Percentiles rank a stretch among this genome's conserved stretches.
Evolutionary conservation across 2,329 filamentous ascomycete genomes (phyloP).

Genomic region (Aspergillus ochraceoroseus): DNA sequence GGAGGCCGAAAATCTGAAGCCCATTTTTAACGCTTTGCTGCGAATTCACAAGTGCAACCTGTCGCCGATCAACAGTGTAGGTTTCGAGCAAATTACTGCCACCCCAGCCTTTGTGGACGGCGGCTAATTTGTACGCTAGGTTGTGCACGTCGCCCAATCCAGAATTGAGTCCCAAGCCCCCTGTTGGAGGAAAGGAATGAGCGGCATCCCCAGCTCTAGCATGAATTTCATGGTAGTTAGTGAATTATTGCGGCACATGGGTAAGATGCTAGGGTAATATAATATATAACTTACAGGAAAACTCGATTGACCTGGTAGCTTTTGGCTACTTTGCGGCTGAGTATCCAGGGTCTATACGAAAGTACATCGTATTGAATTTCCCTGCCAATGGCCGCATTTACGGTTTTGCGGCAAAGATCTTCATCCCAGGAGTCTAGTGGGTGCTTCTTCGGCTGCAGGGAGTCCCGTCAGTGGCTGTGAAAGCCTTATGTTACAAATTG

Average conservation of each 20-base stretch:
- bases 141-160: constrained; percentile 51
- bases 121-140: constrained; percentile 43
- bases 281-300: constrained; percentile 33
- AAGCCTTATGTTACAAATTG: no score
- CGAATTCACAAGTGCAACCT: constrained; percentile 40
- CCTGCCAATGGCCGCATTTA: constrained; percentile 27
- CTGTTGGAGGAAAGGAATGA: constrained; percentile 51
- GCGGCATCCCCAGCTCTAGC: constrained; percentile 50
- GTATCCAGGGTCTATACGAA: constrained; percentile 41
- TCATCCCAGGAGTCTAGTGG: constrained; percentile 38
- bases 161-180: constrained; percentile 53
- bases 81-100: constrained; percentile 30
- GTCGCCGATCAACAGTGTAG: constrained; percentile 39
- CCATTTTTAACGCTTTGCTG: constrained; percentile 46
- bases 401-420: constrained; percentile 30
- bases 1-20: constrained; percentile 40
- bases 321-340: constrained; percentile 42
- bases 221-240: neutral
- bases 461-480: no score
- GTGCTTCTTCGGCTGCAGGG: constrained; percentile 29
- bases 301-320: constrained; percentile 36
- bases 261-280: neutral
- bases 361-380: constrained; percentile 37
- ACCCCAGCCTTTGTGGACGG: constrained; percentile 33
- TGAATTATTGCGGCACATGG: no score